phyloP scores from a whole-genome alignment of 331 rosid species.

The Acacia pycnantha region DNA sequence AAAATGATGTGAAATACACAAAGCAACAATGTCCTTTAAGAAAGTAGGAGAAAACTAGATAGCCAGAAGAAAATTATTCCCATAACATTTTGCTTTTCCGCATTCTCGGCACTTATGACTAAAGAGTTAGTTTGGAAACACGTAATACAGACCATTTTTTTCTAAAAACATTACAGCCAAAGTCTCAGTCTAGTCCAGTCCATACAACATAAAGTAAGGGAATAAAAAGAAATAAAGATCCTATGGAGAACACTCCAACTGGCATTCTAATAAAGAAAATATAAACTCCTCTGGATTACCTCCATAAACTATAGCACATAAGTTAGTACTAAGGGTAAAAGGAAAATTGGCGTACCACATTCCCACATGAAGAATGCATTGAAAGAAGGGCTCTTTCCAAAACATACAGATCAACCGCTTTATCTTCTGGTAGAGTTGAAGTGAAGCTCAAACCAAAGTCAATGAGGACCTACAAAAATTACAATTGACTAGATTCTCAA shows the following conservation, averaged over 20 bases:
- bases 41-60: background rate
- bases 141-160: background rate
- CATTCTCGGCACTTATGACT: background rate
- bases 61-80: background rate
- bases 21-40: background rate
- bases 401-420: conserved; percentile 94
- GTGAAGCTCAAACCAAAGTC: conserved; percentile 94
- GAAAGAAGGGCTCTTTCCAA: conserved; percentile 89
- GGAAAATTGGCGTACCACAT: conserved; percentile 58
- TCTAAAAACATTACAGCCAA: background rate
- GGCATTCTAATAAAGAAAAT: background rate
- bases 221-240: background rate
- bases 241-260: background rate
- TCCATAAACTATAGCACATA: background rate
- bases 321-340: background rate
- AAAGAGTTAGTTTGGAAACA: background rate
- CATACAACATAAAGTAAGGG: background rate
- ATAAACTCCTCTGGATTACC: background rate
- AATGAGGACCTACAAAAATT: conserved; percentile 66
- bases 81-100: background rate
- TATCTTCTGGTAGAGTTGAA: conserved; percentile 91
- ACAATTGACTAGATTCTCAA: conserved; percentile 18
- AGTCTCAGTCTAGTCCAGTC: background rate
- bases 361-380: conserved; percentile 95
- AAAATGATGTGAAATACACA: background rate